These are phyloP conservation scores for Astragalus glycyphyllos DNA, from an alignment of 306 rosid species.

Conservation along the genomic window DNA sequence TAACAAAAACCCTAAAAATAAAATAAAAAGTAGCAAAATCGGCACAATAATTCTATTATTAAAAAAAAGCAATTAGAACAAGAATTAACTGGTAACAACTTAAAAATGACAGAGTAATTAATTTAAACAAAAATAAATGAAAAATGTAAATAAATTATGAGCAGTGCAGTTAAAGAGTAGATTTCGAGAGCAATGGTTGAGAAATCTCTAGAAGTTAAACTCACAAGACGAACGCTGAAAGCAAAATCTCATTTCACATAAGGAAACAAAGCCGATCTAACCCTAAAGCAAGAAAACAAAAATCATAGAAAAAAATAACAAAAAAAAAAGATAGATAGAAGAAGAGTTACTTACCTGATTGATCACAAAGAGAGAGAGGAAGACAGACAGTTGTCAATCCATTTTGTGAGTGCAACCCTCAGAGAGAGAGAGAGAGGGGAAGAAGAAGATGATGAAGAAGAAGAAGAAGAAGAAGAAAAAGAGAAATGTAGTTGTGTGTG, in stretches of 20 bases:
- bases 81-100: background rate
- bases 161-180: background rate
- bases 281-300: conserved; percentile 41
- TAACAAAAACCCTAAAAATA: conserved; percentile 30
- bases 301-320: background rate
- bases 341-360: conserved; percentile 39
- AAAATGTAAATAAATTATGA: background rate
- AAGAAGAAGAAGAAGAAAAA: conserved; percentile 3
- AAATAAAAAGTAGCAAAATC: conserved; percentile 14
- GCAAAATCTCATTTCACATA: background rate
- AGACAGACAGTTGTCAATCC: conserved; percentile 37
- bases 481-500: background rate
- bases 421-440: conserved; percentile 27
- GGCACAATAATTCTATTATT: conserved; percentile 19
- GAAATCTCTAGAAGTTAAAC: conserved; percentile 9
- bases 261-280: conserved; percentile 47
- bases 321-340: background rate
- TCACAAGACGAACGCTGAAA: background rate
- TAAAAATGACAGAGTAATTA: background rate
- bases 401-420: conserved; percentile 34
- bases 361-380: background rate
- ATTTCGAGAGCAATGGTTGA: conserved; percentile 14
- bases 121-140: background rate
- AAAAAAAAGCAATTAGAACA: background rate
- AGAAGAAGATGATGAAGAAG: conserved; percentile 21